These are phyloP conservation scores for Mycena metata DNA, from an alignment of 768 basidiomycete species.

Conservation along the genomic window DNA sequence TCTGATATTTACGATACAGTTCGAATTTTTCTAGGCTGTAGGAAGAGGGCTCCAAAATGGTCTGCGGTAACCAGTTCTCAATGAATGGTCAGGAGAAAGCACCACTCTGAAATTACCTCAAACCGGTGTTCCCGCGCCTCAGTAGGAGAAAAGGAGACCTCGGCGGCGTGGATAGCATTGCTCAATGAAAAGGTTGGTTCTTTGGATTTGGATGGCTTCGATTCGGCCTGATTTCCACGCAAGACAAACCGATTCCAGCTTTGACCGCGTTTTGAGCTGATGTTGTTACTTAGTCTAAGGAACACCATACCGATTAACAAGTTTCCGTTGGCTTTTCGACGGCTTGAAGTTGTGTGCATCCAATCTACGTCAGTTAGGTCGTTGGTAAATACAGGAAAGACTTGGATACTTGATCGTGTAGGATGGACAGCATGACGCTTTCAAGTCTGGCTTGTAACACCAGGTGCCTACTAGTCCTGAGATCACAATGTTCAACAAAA, in stretches of 20 bases:
- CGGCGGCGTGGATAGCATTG: constrained; percentile 69
- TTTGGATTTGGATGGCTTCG: constrained; percentile 45
- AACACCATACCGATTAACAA: constrained; percentile 74
- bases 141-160: constrained; percentile 52
- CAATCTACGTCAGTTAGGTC: constrained; percentile 58
- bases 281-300: neutral
- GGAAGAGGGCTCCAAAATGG: constrained; percentile 80
- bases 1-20: constrained; percentile 84
- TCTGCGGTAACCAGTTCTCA: constrained; percentile 55
- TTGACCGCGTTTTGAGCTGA: constrained; percentile 1
- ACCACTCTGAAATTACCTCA: constrained; percentile 57
- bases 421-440: constrained; percentile 89
- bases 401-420: constrained; percentile 86
- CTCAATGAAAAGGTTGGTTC: constrained; percentile 56
- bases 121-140: constrained; percentile 64
- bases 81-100: neutral
- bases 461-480: constrained; percentile 60
- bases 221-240: constrained; percentile 54
- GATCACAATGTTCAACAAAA: neutral
- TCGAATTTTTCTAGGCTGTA: constrained; percentile 86
- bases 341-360: constrained; percentile 77
- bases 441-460: constrained; percentile 91
- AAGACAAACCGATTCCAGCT: constrained; percentile 84
- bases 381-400: constrained; percentile 2
- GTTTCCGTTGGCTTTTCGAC: constrained; percentile 80